Evolutionary conservation across 768 basidiomycete genomes (phyloP).

Genomic region (Collybia sordida): DNA sequence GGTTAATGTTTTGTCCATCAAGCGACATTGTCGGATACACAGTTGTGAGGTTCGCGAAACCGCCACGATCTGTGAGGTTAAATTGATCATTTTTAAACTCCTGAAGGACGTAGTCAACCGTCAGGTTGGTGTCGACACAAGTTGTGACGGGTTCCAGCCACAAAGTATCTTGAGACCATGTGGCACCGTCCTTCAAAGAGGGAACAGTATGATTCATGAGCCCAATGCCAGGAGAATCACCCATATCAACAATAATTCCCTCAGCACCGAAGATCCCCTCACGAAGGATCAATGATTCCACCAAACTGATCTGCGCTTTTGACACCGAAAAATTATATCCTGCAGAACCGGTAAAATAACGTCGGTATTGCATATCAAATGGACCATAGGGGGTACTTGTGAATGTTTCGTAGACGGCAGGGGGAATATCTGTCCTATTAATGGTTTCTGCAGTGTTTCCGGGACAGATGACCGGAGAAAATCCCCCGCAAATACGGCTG

Average conservation of each 20-base stretch:
- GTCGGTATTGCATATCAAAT: conserved; percentile 19
- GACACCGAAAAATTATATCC: conserved; percentile 9
- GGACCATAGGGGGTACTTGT: conserved; percentile 18
- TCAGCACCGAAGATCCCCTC: conserved; percentile 16
- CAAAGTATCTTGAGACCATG: conserved; percentile 21
- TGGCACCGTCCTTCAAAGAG: conserved; percentile 3
- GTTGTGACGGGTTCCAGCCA: conserved; percentile 22
- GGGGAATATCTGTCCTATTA: conserved; percentile 15
- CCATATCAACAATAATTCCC: conserved; percentile 19
- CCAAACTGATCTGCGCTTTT: conserved; percentile 1
- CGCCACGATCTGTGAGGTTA: too few species aligned
- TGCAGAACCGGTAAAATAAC: conserved; percentile 13
- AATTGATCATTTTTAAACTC: not conserved
- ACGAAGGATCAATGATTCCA: conserved; percentile 17
- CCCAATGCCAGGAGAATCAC: conserved; percentile 16
- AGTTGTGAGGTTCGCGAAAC: conserved; percentile 7
- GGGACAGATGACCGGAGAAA: conserved; percentile 13
- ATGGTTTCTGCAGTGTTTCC: conserved; percentile 8
- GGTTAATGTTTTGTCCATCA: conserved; percentile 18
- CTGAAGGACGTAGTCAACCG: conserved; percentile 16
- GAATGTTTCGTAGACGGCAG: conserved; percentile 12
- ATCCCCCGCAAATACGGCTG: conserved; percentile 18
- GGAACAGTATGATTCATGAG: conserved; percentile 17
- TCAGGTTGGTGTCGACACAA: conserved; percentile 22
- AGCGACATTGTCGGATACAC: conserved; percentile 10